Evolutionary conservation across 345 rosid species (phyloP).

Genomic region (Citrus medica): DNA sequence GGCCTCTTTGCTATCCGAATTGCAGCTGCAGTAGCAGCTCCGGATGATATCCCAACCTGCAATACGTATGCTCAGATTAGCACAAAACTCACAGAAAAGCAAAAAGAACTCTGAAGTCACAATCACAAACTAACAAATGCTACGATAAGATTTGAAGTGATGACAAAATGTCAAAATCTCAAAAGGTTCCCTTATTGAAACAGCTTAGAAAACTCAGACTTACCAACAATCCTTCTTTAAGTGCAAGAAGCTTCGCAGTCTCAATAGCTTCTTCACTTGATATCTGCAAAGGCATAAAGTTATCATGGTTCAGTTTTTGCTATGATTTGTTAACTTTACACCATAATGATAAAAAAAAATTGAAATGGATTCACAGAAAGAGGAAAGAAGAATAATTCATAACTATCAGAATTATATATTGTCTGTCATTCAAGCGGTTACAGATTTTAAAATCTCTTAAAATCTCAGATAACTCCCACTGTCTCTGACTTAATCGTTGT

Average conservation of each 20-base stretch:
- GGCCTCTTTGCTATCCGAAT: constrained; percentile 51
- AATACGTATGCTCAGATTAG: background rate
- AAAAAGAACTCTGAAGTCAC: background rate
- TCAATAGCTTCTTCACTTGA: constrained; percentile 60
- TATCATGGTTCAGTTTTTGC: background rate
- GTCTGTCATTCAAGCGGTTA: background rate
- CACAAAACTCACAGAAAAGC: background rate
- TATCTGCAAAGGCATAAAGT: constrained; percentile 26
- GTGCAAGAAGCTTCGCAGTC: constrained; percentile 52
- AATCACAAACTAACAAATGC: background rate
- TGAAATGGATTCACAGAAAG: background rate
- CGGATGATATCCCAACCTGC: constrained; percentile 78
- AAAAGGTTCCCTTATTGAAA: background rate
- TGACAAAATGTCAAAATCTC: background rate
- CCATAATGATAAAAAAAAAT: background rate
- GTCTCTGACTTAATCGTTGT: background rate
- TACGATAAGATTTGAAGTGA: background rate
- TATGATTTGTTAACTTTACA: background rate
- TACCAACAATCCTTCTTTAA: constrained; percentile 60
- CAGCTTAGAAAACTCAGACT: background rate
- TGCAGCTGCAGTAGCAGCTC: constrained; percentile 61
- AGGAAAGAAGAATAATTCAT: background rate
- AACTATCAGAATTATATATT: background rate
- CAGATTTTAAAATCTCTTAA: background rate
- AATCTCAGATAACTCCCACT: background rate